phyloP scores from a whole-genome alignment of 1,284 basidiomycete species.

The Salmacisia buchloeana region DNA sequence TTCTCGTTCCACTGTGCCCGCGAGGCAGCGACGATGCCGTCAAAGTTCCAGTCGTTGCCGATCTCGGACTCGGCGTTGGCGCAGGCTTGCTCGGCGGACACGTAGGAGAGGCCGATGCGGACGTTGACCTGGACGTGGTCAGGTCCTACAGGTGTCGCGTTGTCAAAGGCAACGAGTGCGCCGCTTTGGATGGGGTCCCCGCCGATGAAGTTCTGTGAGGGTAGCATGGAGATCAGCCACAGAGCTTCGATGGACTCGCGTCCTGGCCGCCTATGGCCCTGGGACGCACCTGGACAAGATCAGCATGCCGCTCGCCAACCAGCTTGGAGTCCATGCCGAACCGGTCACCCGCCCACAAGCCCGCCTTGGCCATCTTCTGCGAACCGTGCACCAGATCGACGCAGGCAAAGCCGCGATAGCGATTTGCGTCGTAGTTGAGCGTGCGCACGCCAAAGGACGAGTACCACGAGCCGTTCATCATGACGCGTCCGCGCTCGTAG shows the following conservation, averaged over 20 bases:
- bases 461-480: slow-evolving; percentile 33
- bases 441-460: slow-evolving; percentile 24
- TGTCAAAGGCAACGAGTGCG: slow-evolving; percentile 23
- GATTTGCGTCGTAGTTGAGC: slow-evolving; percentile 14
- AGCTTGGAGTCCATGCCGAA: slow-evolving; percentile 32
- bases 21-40: slow-evolving; percentile 20
- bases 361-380: slow-evolving; percentile 26
- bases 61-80: slow-evolving; percentile 38
- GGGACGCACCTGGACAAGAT: slow-evolving; percentile 18
- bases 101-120: slow-evolving; percentile 33
- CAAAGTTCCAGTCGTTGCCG: slow-evolving; percentile 24
- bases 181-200: slow-evolving; percentile 31
- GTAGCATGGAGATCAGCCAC: not conserved
- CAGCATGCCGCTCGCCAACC: slow-evolving; percentile 20
- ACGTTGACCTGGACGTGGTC: slow-evolving; percentile 19
- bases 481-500: slow-evolving; percentile 22
- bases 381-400: slow-evolving; percentile 31
- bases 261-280: too few species aligned
- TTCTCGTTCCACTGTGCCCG: slow-evolving; percentile 35
- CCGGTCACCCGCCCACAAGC: slow-evolving; percentile 35
- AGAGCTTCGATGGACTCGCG: too few species aligned
- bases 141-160: not conserved
- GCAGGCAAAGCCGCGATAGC: slow-evolving; percentile 32
- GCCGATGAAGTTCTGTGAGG: slow-evolving; percentile 11
- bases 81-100: slow-evolving; percentile 35